A percentile compares a stretch with the other conserved stretches of the same genome.
Conservation (phyloP, 2,329 filamentous ascomycete genomes). For the Bisporella sp. region DNA sequence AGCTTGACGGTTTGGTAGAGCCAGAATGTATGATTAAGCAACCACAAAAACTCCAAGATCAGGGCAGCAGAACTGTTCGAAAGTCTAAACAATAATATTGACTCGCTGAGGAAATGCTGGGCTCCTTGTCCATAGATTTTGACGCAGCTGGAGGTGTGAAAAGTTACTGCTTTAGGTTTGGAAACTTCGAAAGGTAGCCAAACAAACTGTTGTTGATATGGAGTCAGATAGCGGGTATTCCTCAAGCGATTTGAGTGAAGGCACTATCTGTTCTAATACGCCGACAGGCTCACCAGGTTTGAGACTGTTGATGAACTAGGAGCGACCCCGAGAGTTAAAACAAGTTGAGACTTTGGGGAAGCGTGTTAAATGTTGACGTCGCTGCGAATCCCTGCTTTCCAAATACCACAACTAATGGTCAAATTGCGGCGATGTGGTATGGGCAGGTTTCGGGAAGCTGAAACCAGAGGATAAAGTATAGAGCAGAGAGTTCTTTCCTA, state of each 20-base stretch:
- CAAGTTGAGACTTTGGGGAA: slow-evolving; percentile 7
- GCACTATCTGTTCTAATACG: not conserved
- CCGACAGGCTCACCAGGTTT: not conserved
- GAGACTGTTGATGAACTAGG: slow-evolving; percentile 1
- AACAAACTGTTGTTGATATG: not conserved
- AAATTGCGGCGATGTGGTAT: slow-evolving; percentile 17
- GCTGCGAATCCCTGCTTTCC: slow-evolving; percentile 5
- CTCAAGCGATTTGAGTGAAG: slow-evolving; percentile 3
- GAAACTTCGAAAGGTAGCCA: not conserved
- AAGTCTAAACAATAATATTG: not conserved
- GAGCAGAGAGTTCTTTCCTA: slow-evolving; percentile 7
- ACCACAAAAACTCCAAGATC: not conserved
- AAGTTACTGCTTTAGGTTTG: not conserved
- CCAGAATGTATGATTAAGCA: not conserved
- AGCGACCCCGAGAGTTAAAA: slow-evolving; percentile 1
- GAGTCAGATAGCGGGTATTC: slow-evolving; percentile 1
- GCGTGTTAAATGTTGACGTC: slow-evolving; percentile 4
- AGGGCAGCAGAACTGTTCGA: slow-evolving; percentile 1
- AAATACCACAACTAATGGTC: slow-evolving; percentile 10
- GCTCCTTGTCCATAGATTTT: not conserved
- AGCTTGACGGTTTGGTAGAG: slow-evolving; percentile 24
- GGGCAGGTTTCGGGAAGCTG: slow-evolving; percentile 24
- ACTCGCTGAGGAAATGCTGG: not conserved
- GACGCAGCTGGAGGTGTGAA: not conserved
- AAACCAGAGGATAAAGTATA: slow-evolving; percentile 22